A percentile compares a stretch with the other conserved stretches of the same genome.
Evolutionary conservation across 371 early-diverging fungal species (phyloP).

Genomic region (Coemansia sp.): DNA sequence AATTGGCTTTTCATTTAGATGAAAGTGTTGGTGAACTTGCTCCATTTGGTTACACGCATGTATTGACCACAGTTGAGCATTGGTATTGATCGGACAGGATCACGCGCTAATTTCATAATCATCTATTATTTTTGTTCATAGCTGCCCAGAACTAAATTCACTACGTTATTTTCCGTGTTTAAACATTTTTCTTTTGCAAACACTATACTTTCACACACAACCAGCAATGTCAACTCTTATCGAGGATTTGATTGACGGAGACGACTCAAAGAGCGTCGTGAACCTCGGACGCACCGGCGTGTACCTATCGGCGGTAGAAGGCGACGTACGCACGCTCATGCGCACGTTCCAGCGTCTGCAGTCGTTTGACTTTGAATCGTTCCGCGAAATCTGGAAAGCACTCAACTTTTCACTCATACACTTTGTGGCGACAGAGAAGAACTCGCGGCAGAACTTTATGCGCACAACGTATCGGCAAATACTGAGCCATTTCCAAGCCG

Average conservation of each 20-base stretch:
- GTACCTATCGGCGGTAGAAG: conserved; percentile 46
- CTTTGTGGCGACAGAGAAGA: conserved; percentile 51
- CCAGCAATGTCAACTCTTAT: conserved; percentile 38
- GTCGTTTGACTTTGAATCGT: conserved; percentile 45
- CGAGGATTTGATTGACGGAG: conserved; percentile 43
- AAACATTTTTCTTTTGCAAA: conserved; percentile 1
- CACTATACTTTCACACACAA: background rate
- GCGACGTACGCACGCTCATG: conserved; percentile 50
- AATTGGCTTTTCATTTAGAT: background rate
- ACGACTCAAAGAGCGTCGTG: conserved; percentile 46
- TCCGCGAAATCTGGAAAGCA: conserved; percentile 44
- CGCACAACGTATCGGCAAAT: conserved; percentile 38
- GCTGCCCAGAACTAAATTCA: too few relatives aligned
- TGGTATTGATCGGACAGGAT: too few relatives aligned
- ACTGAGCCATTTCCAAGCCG: conserved; percentile 37
- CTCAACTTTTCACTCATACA: conserved; percentile 50
- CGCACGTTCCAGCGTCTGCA: conserved; percentile 50
- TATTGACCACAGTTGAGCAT: too few relatives aligned
- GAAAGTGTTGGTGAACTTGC: background rate
- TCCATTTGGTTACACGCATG: too few relatives aligned
- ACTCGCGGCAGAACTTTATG: conserved; percentile 52
- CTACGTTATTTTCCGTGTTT: conserved; percentile 1
- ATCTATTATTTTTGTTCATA: too few relatives aligned
- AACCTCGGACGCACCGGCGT: conserved; percentile 50
- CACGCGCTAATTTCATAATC: too few relatives aligned